Evolutionary conservation across 345 rosid species (phyloP).

Genomic region (Combretum micranthum): DNA sequence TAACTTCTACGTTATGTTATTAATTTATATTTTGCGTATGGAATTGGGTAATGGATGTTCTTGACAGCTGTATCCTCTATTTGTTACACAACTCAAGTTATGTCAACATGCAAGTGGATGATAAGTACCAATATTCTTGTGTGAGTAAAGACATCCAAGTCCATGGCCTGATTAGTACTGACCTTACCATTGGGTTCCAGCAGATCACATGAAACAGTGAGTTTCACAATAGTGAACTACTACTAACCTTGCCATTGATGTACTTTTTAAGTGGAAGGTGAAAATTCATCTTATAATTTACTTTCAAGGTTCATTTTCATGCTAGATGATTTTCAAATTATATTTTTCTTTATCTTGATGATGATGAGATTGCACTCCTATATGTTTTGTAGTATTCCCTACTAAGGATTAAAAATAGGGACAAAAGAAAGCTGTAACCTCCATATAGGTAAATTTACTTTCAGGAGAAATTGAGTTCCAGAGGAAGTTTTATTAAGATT

Average conservation of each 20-base stretch:
- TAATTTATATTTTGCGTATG: too few species aligned
- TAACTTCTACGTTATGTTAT: too few species aligned
- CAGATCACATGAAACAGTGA: too few species aligned
- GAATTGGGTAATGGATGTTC: too few species aligned
- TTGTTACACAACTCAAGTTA: too few species aligned
- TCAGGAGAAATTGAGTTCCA: not conserved
- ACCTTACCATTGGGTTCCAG: conserved; percentile 43
- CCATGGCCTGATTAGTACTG: conserved; percentile 65
- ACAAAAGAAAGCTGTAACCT: conserved; percentile 78
- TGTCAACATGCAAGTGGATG: conserved; percentile 43
- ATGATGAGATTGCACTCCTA: conserved; percentile 6
- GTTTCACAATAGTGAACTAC: too few species aligned
- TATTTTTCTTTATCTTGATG: conserved; percentile 15
- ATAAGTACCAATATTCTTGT: conserved; percentile 71
- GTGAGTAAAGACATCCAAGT: conserved; percentile 57
- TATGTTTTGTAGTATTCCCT: conserved; percentile 60
- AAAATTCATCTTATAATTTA: not conserved
- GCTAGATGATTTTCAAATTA: conserved; percentile 17
- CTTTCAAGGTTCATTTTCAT: too few species aligned
- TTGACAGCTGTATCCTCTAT: too few species aligned
- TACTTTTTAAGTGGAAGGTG: conserved; percentile 90
- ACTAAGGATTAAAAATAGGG: conserved; percentile 94
- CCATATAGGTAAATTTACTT: conserved; percentile 76
- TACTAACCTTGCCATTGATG: too few species aligned
- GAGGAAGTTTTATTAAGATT: too few species aligned